Base-by-base conservation (phyloP, 805 yeast species). In the Starmerella bacillaris region DNA sequence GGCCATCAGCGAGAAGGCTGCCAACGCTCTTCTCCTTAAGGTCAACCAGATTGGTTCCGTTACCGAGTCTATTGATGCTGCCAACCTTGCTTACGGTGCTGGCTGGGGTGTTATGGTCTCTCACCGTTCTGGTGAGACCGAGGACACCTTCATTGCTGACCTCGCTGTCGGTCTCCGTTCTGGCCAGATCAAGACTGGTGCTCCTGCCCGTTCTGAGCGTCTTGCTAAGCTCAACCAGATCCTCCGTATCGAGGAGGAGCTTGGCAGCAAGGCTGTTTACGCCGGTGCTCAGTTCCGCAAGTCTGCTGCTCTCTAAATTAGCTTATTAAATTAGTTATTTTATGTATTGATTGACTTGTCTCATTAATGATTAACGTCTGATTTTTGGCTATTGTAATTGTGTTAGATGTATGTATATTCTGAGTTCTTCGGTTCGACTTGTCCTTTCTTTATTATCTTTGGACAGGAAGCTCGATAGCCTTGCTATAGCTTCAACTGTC, bases 81-180 rank as follows among this genome's bases (percentile, higher is more conserved):
- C 96, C 57, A 66, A 78, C 63, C 89, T 78, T 65, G 79, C 96
- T 41, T 84, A 73, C 68, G 75, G 73, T 48, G 95, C 94, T 48
- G 82, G 82, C 59, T 86, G 98, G 98, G 95, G 95, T 72, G 94
- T 84, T 60, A 84, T 86, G 95, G 96, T 89, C 56, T 84, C 95
- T 57, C 98, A 86, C 82, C 83, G 98, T 76, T 84, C 95, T 54
- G 98, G 98, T 70, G 98, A 86, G 74, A 84, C 95, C 51, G 98
- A 89, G 71, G 98, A 89, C 68, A 77, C 92, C 57, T 76, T 80
- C 70, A 86, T 86, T 64, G 96, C 98, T 58, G 96, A 86, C 67
- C 73, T 86, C 61, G 70, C 82, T 56, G 98, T 89, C 55, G 96
- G 96, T 72, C 73, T 86, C 64, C 82, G 95, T 76, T 56, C 92